Percentiles rank a stretch among this genome's conserved stretches.
These are phyloP conservation scores for Cytospora paraplurivora DNA, from an alignment of 2,329 filamentous ascomycete genomes.

Conservation along the genomic window DNA sequence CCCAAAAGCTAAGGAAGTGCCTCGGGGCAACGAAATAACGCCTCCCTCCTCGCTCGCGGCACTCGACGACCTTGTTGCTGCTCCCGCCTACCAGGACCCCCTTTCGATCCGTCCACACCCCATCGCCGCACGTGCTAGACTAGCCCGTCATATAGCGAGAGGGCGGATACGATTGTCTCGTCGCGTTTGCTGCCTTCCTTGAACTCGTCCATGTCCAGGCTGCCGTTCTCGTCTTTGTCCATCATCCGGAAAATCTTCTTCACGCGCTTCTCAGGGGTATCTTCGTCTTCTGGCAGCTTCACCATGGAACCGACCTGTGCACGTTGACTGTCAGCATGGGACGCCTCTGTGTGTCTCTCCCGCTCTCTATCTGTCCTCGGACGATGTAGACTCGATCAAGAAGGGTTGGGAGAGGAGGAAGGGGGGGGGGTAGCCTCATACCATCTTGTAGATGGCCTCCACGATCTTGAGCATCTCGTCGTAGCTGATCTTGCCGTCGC, in stretches of 20 bases:
- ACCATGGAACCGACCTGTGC: constrained; percentile 95
- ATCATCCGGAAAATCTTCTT: constrained; percentile 99
- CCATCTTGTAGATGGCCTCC: constrained; percentile 99
- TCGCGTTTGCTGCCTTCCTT: constrained; percentile 99
- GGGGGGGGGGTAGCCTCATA: constrained; percentile 44
- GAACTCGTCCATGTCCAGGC: constrained; percentile 95
- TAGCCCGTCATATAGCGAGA: constrained; percentile 94
- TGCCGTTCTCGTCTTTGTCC: constrained; percentile 99
- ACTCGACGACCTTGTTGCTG: neutral
- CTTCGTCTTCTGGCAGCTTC: constrained; percentile 96
- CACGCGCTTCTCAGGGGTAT: constrained; percentile 97
- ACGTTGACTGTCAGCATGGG: constrained; percentile 7
- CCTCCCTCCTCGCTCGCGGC: constrained; percentile 6
- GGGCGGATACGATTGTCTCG: constrained; percentile 95
- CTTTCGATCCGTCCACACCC: neutral
- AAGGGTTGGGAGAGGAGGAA: neutral
- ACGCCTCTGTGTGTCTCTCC: neutral
- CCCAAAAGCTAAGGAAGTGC: constrained; percentile 20
- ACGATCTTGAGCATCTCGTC: constrained; percentile 99
- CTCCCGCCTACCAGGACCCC: neutral
- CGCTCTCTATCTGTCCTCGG: no score
- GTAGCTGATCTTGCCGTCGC: constrained; percentile 98
- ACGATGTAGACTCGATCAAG: neutral
- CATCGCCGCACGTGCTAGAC: constrained; percentile 56
- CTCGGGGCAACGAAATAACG: constrained; percentile 11